phyloP scores from a whole-genome alignment of 176 grass and related monocot genomes.

The Puccinellia tenuiflora region DNA sequence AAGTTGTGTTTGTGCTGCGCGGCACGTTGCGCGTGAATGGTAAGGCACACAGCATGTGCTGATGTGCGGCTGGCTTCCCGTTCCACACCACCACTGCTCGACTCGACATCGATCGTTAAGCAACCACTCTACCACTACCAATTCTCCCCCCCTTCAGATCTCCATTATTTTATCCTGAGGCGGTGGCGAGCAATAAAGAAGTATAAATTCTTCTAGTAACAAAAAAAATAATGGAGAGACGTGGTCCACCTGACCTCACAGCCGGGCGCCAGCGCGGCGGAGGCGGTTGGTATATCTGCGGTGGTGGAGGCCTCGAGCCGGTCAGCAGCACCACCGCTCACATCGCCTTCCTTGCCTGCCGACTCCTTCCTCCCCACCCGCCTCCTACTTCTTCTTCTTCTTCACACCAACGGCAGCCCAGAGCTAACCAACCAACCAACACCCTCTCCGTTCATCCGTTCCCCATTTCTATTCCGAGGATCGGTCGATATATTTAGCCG shows the following conservation, averaged over 20 bases:
- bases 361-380: background rate
- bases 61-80: background rate
- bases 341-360: slow-evolving; percentile 9
- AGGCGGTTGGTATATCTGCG: slow-evolving; percentile 39
- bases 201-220: too few relatives aligned
- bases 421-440: background rate
- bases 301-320: slow-evolving; percentile 3
- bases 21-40: background rate
- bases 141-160: too few relatives aligned
- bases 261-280: background rate
- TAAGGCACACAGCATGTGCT: background rate
- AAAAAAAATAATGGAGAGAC: background rate
- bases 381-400: background rate
- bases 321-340: slow-evolving; percentile 19
- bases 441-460: slow-evolving; percentile 26
- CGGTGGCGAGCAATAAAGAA: background rate
- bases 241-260: slow-evolving; percentile 38
- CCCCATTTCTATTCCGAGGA: background rate
- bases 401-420: slow-evolving; percentile 3
- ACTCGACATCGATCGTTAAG: background rate
- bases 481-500: background rate
- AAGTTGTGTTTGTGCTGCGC: background rate
- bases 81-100: background rate
- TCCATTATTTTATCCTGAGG: too few relatives aligned
- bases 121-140: background rate